Evolutionary conservation across 208 protist species (phyloP).

Genomic region (Acanthamoeba polyphaga): DNA sequence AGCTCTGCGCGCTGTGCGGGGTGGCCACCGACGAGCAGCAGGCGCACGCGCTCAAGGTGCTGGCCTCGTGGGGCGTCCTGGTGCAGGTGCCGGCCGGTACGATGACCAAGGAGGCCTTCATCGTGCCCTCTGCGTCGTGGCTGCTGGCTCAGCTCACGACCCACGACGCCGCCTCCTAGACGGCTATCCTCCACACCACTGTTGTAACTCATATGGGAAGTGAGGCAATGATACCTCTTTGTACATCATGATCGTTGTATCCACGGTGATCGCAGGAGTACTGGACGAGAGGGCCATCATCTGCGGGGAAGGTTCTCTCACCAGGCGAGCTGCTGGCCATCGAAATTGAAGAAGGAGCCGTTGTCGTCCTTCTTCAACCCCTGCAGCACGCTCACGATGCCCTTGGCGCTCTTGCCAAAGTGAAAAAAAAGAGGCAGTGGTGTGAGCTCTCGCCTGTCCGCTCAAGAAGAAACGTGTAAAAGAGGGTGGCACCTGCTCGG

Average conservation of each 20-base stretch:
- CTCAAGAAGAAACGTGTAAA: neutral
- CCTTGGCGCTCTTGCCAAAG: neutral
- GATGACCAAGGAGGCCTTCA: neutral
- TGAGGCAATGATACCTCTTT: too few species aligned
- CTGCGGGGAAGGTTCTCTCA: neutral
- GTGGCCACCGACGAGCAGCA: neutral
- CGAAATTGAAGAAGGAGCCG: slow-evolving; percentile 14
- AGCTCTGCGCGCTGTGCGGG: neutral
- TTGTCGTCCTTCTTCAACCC: neutral
- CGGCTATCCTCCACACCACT: too few species aligned
- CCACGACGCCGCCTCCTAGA: neutral
- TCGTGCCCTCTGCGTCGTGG: neutral
- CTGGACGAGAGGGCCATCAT: too few species aligned
- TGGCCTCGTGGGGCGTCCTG: neutral
- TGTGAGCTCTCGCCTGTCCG: neutral
- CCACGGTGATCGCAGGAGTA: too few species aligned
- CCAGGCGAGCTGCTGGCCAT: neutral
- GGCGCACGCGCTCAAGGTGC: neutral
- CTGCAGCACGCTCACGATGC: neutral
- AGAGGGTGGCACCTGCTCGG: neutral
- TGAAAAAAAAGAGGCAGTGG: neutral
- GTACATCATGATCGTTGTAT: too few species aligned
- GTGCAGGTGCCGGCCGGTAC: neutral
- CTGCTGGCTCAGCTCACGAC: neutral
- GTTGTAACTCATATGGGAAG: too few species aligned